These are phyloP conservation scores for Salix koriyanagi DNA, from an alignment of 345 rosid genomes.

Conservation along the genomic window DNA sequence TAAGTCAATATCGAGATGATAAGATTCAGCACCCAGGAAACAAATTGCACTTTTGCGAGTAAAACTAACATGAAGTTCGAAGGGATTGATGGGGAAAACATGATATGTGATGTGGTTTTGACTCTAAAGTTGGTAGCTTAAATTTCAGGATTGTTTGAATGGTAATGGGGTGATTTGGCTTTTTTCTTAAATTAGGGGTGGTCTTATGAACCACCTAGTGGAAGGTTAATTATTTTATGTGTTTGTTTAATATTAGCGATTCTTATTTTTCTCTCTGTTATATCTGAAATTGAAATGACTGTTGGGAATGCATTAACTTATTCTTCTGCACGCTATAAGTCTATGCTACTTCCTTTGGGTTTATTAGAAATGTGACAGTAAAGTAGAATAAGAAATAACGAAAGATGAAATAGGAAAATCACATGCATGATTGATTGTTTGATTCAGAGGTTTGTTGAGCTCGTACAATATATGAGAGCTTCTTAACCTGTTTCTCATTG, in stretches of 20 bases:
- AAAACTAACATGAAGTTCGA: neutral
- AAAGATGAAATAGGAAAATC: neutral
- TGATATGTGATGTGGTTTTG: neutral
- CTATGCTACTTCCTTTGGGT: neutral
- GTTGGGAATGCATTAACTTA: neutral
- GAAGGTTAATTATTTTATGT: neutral
- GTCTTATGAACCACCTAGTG: neutral
- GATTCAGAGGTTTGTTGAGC: neutral
- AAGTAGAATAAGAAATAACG: neutral
- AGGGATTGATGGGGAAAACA: neutral
- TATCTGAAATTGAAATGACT: neutral
- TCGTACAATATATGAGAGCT: neutral
- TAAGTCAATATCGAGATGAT: neutral
- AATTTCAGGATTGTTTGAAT: neutral
- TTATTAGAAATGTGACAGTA: neutral
- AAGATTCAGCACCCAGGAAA: neutral
- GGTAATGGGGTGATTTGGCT: neutral
- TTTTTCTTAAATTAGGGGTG: neutral
- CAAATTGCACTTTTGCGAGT: neutral
- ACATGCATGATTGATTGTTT: neutral
- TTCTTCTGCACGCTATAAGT: neutral
- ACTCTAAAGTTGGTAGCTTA: neutral
- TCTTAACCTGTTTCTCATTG: neutral
- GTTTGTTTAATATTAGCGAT: neutral
- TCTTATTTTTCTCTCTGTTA: neutral